phyloP scores from a whole-genome alignment of 2,329 filamentous ascomycete genomes.

The Verticillium zaregamsianum region DNA sequence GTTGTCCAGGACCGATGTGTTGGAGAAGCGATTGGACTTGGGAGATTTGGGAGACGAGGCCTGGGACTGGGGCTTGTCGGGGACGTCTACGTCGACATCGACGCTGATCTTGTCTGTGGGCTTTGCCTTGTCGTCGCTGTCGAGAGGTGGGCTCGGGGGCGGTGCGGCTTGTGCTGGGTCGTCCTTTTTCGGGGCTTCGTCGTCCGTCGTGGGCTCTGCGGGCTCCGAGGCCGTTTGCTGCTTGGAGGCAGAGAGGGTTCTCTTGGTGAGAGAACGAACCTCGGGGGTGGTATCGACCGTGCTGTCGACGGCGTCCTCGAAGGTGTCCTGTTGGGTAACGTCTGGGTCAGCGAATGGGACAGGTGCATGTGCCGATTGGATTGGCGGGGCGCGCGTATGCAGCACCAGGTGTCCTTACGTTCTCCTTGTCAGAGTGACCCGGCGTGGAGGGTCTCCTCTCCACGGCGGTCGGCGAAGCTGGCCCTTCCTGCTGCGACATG shows the following conservation, averaged over 20 bases:
- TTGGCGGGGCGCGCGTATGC: neutral
- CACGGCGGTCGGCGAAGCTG: constrained; percentile 16
- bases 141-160: constrained; percentile 5
- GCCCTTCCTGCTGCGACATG: constrained; percentile 30
- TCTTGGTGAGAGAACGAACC: constrained; percentile 59
- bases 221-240: constrained; percentile 14
- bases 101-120: constrained; percentile 15
- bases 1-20: constrained; percentile 48
- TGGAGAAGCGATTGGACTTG: constrained; percentile 40
- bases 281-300: constrained; percentile 55
- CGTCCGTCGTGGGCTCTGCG: constrained; percentile 9
- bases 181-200: constrained; percentile 9
- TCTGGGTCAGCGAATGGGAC: constrained; percentile 1
- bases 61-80: constrained; percentile 9
- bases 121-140: constrained; percentile 5
- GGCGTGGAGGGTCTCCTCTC: constrained; percentile 11
- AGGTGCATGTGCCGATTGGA: neutral
- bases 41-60: constrained; percentile 19
- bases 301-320: constrained; percentile 65
- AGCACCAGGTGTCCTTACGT: constrained; percentile 9
- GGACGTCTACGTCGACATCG: constrained; percentile 19
- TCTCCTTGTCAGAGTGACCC: constrained; percentile 12
- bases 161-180: constrained; percentile 2
- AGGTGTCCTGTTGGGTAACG: constrained; percentile 55
- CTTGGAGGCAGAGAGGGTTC: constrained; percentile 33